Evolutionary conservation across 139 green algal species (phyloP).

Genomic region (Chlamydomonas asymmetrica): DNA sequence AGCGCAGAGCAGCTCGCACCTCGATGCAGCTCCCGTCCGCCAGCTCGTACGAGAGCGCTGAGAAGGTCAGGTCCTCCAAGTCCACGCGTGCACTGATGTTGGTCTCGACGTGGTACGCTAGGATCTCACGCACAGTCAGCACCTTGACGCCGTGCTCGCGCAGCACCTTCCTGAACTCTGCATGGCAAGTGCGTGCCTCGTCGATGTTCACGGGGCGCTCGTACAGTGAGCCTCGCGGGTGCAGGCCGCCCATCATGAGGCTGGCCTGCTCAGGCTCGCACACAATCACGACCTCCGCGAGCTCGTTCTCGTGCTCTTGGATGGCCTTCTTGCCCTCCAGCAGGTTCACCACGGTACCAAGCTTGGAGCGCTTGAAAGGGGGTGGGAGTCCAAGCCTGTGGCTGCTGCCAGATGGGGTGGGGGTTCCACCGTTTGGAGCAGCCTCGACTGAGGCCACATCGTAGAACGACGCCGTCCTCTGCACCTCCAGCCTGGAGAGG

Average conservation of each 20-base stretch:
- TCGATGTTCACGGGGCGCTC: constrained; percentile 94
- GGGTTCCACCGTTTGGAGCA: no score
- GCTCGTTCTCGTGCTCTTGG: constrained; percentile 81
- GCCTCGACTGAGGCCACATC: no score
- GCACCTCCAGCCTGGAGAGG: no score
- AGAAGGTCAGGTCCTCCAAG: constrained; percentile 86
- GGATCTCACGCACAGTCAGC: constrained; percentile 89
- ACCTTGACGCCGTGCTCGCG: constrained; percentile 79
- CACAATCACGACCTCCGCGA: constrained; percentile 77
- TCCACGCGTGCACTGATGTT: constrained; percentile 82
- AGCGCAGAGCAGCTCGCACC: no score
- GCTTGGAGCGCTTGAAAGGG: constrained; percentile 21
- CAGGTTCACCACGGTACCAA: constrained; percentile 19
- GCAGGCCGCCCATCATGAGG: constrained; percentile 92
- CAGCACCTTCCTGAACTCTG: constrained; percentile 82
- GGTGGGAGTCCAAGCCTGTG: no score
- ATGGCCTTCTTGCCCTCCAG: constrained; percentile 20
- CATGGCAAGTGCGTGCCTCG: constrained; percentile 76
- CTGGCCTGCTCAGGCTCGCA: constrained; percentile 88
- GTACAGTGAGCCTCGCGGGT: constrained; percentile 89
- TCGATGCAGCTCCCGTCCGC: constrained; percentile 32
- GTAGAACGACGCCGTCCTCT: no score
- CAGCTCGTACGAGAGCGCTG: constrained; percentile 70
- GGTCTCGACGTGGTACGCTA: constrained; percentile 71
- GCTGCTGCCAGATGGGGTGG: no score